Evolutionary conservation across 192 early-diverging fungal genomes (phyloP).

Genomic region (Umbelopsis vinacea): DNA sequence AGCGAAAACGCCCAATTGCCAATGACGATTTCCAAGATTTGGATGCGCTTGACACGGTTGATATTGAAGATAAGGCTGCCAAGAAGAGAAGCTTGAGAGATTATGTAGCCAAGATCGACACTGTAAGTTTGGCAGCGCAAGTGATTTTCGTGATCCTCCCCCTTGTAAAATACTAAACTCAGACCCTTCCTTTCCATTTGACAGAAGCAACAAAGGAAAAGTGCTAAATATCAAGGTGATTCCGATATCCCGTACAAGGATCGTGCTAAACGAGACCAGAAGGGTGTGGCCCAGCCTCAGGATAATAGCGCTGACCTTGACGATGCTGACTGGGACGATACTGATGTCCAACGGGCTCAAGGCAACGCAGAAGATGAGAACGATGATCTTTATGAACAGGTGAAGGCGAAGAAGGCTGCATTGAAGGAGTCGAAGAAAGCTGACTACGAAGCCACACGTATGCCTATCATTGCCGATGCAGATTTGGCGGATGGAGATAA

Average conservation of each 20-base stretch:
- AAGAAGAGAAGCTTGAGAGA: constrained; percentile 63
- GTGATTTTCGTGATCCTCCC: not conserved
- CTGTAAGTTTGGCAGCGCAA: constrained; percentile 44
- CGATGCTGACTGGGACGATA: constrained; percentile 63
- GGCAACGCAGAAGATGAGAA: constrained; percentile 57
- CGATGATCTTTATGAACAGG: constrained; percentile 57
- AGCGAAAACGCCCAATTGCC: constrained; percentile 39
- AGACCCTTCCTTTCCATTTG: not conserved
- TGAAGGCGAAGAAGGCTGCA: constrained; percentile 49
- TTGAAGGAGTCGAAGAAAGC: constrained; percentile 55
- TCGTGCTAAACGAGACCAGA: constrained; percentile 46
- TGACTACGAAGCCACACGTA: constrained; percentile 45
- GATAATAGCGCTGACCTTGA: constrained; percentile 53
- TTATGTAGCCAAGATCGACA: constrained; percentile 70
- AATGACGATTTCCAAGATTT: constrained; percentile 78
- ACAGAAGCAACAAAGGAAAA: constrained; percentile 40
- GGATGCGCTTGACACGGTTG: constrained; percentile 72
- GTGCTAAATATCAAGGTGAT: constrained; percentile 69
- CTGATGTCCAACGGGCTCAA: constrained; percentile 55
- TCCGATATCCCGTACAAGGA: constrained; percentile 83
- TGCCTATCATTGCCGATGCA: constrained; percentile 44
- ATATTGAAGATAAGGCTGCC: constrained; percentile 79
- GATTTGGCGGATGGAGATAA: constrained; percentile 61
- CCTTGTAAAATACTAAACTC: too few species aligned
- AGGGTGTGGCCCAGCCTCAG: constrained; percentile 49